phyloP scores from a whole-genome alignment of 345 rosid species.

The Populus nigra region DNA sequence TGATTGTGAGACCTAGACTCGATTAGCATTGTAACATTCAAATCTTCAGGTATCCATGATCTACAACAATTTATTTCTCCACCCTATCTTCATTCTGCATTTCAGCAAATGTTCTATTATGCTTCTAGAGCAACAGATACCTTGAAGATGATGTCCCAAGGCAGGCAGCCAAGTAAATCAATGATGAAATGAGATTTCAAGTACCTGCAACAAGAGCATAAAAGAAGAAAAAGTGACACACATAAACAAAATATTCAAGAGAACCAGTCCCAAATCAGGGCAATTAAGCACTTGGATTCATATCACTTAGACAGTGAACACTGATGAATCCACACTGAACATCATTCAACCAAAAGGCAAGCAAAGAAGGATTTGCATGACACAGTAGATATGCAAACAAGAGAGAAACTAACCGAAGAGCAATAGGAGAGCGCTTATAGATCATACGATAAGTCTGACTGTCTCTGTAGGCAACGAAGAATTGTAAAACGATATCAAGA shows the following conservation, averaged over 20 bases:
- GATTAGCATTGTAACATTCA: background rate
- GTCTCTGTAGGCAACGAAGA: conserved; percentile 68
- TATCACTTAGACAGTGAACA: background rate
- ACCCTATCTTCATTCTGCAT: background rate
- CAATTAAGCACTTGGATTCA: background rate
- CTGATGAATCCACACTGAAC: background rate
- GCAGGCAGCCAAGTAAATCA: conserved; percentile 72
- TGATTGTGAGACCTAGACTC: background rate
- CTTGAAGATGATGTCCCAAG: conserved; percentile 83
- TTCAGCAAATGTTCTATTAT: background rate
- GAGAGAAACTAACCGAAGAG: conserved; percentile 47
- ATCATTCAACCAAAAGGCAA: background rate
- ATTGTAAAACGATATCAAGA: conserved; percentile 58
- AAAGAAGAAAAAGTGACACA: background rate
- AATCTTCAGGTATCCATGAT: background rate
- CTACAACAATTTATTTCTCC: background rate
- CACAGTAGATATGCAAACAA: background rate
- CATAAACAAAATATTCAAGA: background rate
- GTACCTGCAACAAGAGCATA: conserved; percentile 44
- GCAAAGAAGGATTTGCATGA: background rate
- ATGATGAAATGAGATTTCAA: conserved; percentile 64
- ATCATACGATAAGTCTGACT: conserved; percentile 52
- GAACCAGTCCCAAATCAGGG: background rate
- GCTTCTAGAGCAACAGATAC: conserved; percentile 33
- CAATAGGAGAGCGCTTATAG: conserved; percentile 50